Conservation (phyloP, 768 basidiomycete species). For the Lentinula edodes region DNA sequence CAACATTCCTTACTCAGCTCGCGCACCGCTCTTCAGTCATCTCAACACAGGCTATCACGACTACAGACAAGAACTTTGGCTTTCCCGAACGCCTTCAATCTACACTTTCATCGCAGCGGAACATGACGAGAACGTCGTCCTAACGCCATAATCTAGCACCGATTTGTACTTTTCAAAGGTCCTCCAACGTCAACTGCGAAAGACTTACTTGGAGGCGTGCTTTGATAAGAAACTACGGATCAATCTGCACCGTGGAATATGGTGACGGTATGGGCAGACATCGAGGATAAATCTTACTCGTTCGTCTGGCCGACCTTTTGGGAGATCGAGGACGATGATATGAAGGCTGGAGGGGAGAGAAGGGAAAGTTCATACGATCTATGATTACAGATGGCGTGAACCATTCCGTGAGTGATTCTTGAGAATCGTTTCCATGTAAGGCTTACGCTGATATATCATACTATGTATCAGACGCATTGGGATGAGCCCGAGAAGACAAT, state of each 20-base stretch:
- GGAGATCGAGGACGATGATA: constrained; percentile 1
- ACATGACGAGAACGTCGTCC: constrained; percentile 7
- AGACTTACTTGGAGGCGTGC: neutral
- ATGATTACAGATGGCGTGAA: neutral
- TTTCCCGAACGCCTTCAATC: constrained; percentile 14
- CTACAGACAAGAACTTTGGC: constrained; percentile 22
- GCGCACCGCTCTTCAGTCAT: constrained; percentile 17
- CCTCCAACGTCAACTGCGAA: neutral
- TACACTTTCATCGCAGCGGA: constrained; percentile 14
- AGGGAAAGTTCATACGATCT: neutral
- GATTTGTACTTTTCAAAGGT: neutral
- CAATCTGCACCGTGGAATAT: no score
- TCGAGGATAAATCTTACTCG: no score
- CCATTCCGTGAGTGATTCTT: constrained; percentile 1
- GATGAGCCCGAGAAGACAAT: constrained; percentile 1
- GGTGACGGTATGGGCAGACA: no score
- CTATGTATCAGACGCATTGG: neutral
- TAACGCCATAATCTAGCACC: neutral
- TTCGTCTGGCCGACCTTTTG: constrained; percentile 1
- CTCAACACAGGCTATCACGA: constrained; percentile 28
- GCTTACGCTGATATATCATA: neutral
- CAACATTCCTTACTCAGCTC: constrained; percentile 16
- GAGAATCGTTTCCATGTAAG: neutral
- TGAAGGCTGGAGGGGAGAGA: neutral
- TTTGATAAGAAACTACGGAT: neutral